Evolutionary conservation across 495 filamentous ascomycete species (phyloP), one percentile per base, ranked within the genome.

Genomic region (Rhypophila decipiens): DNA sequence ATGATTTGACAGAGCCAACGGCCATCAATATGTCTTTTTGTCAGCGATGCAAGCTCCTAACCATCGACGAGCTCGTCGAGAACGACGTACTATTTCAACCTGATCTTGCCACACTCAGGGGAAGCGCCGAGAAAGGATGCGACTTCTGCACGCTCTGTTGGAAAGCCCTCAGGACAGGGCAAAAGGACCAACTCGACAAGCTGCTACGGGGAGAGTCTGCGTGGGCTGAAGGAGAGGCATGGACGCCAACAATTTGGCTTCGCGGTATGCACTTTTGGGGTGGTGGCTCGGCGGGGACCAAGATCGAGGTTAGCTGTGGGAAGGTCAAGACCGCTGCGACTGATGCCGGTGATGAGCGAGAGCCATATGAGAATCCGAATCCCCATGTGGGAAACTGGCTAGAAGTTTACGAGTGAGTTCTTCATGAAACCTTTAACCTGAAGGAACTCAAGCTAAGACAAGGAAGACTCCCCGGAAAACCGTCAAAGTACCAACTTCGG

Each of bases 241-340:
- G 45, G 45, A 41, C 37, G 7, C 45, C 45, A n/a, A 29, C 45
- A 15, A 48, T 48, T 8, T 48, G 45, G 45, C 45, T 48, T 37
- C 24, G 36, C 23, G 45, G 45, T 24, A 40, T 21, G 37, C 37
- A 40, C 37, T 33, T 48, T 27, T 20, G 8, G 17, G 7, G 21
- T 24, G 18, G 45, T 18, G 45, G 45, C 21, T 7, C 7, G 7
- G 7, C 27, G 7, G 27, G 27, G 27, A 13, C 27, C 27, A 13
- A 31, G 27, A 31, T 31, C 27, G 7, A 31, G 7, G 27, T 31
- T 13, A 31, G 27, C 27, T 31, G 27, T 31, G 27, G 27, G 7
- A 13, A 7, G 27, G 7, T 13, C 27, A 7, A 7, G 27, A 7
- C 27, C 27, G 13, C 13, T 7, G 13, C 7, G 7, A 7, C 7